Evolutionary conservation across 148 eudicot genomes (phyloP).

Genomic region (Vaccinium darrowii): DNA sequence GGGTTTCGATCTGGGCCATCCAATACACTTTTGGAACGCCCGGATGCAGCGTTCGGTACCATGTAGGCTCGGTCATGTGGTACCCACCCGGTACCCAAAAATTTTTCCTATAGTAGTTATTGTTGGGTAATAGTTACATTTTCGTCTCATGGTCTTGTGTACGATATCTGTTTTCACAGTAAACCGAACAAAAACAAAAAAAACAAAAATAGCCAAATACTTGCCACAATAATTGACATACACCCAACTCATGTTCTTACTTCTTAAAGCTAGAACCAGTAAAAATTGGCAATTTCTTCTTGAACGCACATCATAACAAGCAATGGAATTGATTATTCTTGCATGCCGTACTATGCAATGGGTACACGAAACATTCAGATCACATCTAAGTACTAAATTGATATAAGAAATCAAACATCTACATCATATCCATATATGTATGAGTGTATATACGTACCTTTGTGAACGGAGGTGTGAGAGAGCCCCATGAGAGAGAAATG

Average conservation of each 20-base stretch:
- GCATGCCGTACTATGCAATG: background rate
- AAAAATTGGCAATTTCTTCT: background rate
- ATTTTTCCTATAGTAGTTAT: background rate
- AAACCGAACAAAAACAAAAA: background rate
- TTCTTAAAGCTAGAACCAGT: background rate
- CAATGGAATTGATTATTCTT: background rate
- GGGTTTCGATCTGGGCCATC: too few species aligned
- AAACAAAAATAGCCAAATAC: background rate
- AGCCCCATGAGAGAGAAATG: background rate
- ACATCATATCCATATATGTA: too few species aligned
- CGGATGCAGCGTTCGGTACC: too few species aligned
- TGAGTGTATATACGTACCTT: background rate
- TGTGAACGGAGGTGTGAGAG: background rate
- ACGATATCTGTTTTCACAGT: background rate
- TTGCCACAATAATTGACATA: background rate
- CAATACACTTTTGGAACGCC: too few species aligned
- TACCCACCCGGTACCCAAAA: too few species aligned
- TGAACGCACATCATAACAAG: background rate
- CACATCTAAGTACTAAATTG: background rate
- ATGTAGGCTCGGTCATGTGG: too few species aligned
- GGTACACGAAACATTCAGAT: background rate
- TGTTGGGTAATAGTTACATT: background rate
- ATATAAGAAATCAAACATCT: too few species aligned
- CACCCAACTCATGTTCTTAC: background rate
- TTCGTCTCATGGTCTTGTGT: background rate